phyloP scores from a whole-genome alignment of 345 rosid species.

The Turritis glabra region DNA sequence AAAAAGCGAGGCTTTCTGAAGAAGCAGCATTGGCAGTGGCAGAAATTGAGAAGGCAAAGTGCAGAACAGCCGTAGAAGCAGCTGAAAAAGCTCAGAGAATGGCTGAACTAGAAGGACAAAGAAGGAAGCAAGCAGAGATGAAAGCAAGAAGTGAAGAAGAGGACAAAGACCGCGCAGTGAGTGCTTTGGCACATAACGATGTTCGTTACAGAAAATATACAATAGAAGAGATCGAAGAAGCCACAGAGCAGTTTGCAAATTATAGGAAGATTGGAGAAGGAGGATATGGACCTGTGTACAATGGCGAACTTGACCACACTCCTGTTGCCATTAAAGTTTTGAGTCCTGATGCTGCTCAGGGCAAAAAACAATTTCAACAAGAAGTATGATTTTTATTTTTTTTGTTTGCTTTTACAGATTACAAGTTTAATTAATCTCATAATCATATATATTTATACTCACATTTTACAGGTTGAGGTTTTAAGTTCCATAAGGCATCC shows the following conservation, averaged over 20 bases:
- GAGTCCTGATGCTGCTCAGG: conserved; percentile 88
- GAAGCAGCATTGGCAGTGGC: conserved; percentile 77
- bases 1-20: conserved; percentile 67
- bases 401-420: not conserved
- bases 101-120: conserved; percentile 68
- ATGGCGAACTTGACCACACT: conserved; percentile 77
- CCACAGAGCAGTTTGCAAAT: conserved; percentile 55
- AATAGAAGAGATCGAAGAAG: conserved; percentile 74
- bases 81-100: conserved; percentile 71
- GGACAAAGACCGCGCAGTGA: conserved; percentile 69
- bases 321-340: conserved; percentile 81
- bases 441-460: not conserved
- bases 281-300: conserved; percentile 88
- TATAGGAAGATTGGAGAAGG: conserved; percentile 80
- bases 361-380: conserved; percentile 76
- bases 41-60: conserved; percentile 81
- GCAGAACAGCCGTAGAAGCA: conserved; percentile 72
- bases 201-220: conserved; percentile 65
- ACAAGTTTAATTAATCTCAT: not conserved
- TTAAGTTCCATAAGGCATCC: conserved; percentile 82
- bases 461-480: conserved; percentile 65
- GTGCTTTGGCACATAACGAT: conserved; percentile 58
- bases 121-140: conserved; percentile 61
- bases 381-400: conserved; percentile 52
- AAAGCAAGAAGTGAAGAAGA: conserved; percentile 60